A percentile compares a stretch with the other conserved stretches of the same genome.
Evolutionary conservation across 2,329 filamentous ascomycete genomes (phyloP).

Genomic region (Diaporthe sp.): DNA sequence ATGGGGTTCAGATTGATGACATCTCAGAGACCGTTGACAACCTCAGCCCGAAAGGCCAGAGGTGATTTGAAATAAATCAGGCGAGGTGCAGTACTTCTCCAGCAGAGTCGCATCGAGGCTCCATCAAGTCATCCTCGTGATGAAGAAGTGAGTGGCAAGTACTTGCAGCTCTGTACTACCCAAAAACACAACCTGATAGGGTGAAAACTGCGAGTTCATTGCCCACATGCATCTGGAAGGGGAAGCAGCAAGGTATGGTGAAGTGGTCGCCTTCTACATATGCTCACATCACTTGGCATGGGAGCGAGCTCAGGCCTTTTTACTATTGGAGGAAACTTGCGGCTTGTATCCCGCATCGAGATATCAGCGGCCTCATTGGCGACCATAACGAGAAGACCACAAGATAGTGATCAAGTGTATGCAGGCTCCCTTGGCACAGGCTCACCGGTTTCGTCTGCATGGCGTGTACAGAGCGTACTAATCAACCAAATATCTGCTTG

Average conservation of each 20-base stretch:
- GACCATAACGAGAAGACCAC: background rate
- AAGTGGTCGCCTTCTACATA: background rate
- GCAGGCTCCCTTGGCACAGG: background rate
- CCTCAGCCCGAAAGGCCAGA: background rate
- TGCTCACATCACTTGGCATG: background rate
- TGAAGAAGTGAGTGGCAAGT: background rate
- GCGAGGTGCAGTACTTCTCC: background rate
- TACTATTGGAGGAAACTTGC: background rate
- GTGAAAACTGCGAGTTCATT: background rate
- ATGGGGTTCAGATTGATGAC: too few relatives aligned
- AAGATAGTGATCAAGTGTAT: background rate
- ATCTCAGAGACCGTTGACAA: background rate
- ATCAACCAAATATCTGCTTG: background rate
- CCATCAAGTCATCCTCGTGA: background rate
- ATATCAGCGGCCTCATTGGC: background rate
- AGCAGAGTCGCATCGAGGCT: background rate
- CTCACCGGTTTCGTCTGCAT: background rate
- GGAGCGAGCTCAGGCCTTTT: background rate
- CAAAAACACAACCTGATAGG: background rate
- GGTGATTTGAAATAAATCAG: background rate
- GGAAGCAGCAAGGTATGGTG: background rate
- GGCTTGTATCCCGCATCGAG: background rate
- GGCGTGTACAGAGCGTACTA: too few relatives aligned
- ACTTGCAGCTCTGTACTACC: background rate
- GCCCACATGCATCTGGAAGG: background rate